Conservation (phyloP, 139 green algal genomes). For the Desmodesmus armatus region DNA sequence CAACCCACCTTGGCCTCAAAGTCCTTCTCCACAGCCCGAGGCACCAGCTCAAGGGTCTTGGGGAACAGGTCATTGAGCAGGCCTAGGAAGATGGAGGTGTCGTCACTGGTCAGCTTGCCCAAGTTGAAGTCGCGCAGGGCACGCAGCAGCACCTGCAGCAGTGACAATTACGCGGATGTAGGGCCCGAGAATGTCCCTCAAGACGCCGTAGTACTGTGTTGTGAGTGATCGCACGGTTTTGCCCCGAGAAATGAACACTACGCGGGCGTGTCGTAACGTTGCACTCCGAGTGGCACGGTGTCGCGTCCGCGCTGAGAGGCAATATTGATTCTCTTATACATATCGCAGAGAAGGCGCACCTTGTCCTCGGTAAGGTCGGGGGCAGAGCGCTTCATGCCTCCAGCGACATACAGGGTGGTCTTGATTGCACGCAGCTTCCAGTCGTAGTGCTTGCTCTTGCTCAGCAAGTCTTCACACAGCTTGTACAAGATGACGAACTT, state of each 20-base stretch:
- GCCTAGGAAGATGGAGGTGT: slow-evolving; percentile 93
- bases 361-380: slow-evolving; percentile 93
- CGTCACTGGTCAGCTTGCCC: slow-evolving; percentile 92
- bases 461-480: slow-evolving; percentile 93
- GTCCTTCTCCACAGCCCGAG: slow-evolving; percentile 74
- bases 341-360: too few relatives aligned
- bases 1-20: slow-evolving; percentile 82
- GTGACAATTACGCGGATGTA: too few relatives aligned
- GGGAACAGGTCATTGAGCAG: slow-evolving; percentile 96
- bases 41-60: slow-evolving; percentile 85
- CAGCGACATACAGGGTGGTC: slow-evolving; percentile 95
- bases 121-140: slow-evolving; percentile 97
- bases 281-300: too few relatives aligned
- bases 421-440: slow-evolving; percentile 99
- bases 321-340: too few relatives aligned
- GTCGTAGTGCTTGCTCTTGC: slow-evolving; percentile 92
- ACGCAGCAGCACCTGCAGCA: slow-evolving; percentile 79
- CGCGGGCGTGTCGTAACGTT: too few relatives aligned
- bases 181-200: too few relatives aligned
- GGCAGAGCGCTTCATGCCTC: slow-evolving; percentile 90
- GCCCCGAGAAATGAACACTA: too few relatives aligned
- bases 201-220: too few relatives aligned
- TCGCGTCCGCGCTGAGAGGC: too few relatives aligned
- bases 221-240: too few relatives aligned
- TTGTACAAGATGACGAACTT: slow-evolving; percentile 97